Conservation (phyloP, 192 early-diverging fungal genomes). For the Linnemannia exigua region DNA sequence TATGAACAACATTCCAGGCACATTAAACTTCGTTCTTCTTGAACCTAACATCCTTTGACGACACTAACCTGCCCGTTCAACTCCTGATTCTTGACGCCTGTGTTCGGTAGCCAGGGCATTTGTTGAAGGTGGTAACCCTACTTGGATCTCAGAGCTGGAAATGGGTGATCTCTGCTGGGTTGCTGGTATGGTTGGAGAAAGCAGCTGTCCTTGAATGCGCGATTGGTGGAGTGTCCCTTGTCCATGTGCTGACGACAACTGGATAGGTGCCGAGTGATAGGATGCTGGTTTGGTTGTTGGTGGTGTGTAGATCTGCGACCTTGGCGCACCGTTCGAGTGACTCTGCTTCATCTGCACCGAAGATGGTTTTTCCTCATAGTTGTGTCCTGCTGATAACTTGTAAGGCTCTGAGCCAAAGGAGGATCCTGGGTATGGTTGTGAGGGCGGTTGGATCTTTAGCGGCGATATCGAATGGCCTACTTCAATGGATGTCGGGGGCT, state of each 20-base stretch:
- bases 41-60: neutral
- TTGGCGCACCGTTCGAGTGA: neutral
- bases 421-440: constrained; percentile 6
- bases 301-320: neutral
- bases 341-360: neutral
- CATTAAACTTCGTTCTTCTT: neutral
- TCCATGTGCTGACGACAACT: constrained; percentile 24
- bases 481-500: constrained; percentile 20
- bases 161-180: constrained; percentile 22
- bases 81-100: constrained; percentile 20
- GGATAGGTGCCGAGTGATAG: constrained; percentile 42
- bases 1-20: neutral
- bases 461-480: constrained; percentile 29
- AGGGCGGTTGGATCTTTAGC: constrained; percentile 13
- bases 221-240: neutral
- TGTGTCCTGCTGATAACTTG: neutral
- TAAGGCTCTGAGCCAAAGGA: neutral
- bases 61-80: constrained; percentile 11
- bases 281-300: constrained; percentile 1
- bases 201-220: neutral
- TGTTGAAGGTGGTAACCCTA: neutral
- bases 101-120: constrained; percentile 12
- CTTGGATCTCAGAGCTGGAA: constrained; percentile 39
- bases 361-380: neutral
- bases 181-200: neutral